Conservation (phyloP, 2,329 filamentous ascomycete species). For the Didymella pomorum region DNA sequence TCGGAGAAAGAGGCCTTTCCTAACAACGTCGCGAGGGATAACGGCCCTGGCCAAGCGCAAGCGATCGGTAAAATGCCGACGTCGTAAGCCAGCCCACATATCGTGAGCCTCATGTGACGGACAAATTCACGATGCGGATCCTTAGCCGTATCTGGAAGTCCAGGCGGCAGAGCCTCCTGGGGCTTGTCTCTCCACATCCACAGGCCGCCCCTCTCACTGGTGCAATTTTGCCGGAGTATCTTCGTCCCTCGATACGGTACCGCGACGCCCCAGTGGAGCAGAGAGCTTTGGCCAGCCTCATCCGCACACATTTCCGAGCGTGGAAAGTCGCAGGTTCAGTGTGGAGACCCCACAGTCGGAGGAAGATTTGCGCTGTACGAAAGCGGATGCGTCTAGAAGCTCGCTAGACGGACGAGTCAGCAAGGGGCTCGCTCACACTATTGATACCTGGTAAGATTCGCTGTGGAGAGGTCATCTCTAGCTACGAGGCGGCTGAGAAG, state of each 20-base stretch:
- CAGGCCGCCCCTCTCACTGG: slow-evolving; percentile 20
- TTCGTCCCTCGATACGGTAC: slow-evolving; percentile 22
- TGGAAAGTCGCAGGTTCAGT: slow-evolving; percentile 17
- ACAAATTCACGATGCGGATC: slow-evolving; percentile 25
- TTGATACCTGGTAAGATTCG: slow-evolving; percentile 7
- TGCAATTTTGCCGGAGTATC: slow-evolving; percentile 25
- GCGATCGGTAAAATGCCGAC: slow-evolving; percentile 18
- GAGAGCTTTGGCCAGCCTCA: slow-evolving; percentile 25
- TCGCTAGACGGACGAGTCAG: slow-evolving; percentile 32
- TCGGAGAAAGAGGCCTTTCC: neutral
- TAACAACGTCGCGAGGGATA: slow-evolving; percentile 3
- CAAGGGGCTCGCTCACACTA: slow-evolving; percentile 25
- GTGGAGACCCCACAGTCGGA: slow-evolving; percentile 34
- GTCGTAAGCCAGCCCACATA: slow-evolving; percentile 22
- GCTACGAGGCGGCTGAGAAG: slow-evolving; percentile 12
- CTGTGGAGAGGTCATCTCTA: slow-evolving; percentile 14
- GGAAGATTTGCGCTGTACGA: slow-evolving; percentile 22
- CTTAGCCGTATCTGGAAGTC: slow-evolving; percentile 21
- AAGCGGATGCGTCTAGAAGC: slow-evolving; percentile 35
- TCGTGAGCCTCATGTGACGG: slow-evolving; percentile 24
- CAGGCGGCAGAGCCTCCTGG: slow-evolving; percentile 11
- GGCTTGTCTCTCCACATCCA: slow-evolving; percentile 11
- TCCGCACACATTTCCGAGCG: slow-evolving; percentile 23
- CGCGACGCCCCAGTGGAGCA: slow-evolving; percentile 17
- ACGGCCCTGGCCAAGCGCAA: slow-evolving; percentile 17